Percentiles rank a stretch among this genome's conserved stretches.
phyloP scores from a whole-genome alignment of 345 rosid genomes.

The Eucalyptus sideroxylon region DNA sequence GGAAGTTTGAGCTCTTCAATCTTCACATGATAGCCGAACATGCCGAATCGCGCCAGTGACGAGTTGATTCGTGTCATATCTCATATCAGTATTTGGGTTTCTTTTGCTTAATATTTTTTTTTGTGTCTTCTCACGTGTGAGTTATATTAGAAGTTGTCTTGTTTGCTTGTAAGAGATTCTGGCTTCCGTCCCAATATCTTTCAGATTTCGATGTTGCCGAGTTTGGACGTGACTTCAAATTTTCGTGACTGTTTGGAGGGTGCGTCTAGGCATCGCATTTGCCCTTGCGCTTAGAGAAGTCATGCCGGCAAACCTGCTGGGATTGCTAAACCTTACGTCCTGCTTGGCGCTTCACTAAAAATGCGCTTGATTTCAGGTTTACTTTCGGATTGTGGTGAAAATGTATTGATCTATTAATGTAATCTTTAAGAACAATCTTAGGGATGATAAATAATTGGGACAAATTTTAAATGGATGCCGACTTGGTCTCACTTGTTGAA shows the following conservation, averaged over 20 bases:
- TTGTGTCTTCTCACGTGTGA: no score
- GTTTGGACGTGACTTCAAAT: no score
- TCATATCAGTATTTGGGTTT: neutral
- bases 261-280: no score
- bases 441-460: neutral
- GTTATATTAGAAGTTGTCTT: no score
- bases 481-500: no score
- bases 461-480: no score
- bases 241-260: no score
- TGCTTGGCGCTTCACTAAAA: neutral
- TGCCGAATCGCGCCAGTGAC: neutral
- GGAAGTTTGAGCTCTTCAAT: neutral
- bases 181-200: no score
- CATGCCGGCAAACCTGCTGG: neutral
- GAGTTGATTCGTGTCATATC: neutral
- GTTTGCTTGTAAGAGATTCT: no score
- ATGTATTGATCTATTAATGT: neutral
- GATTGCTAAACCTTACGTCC: neutral
- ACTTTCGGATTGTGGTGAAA: neutral
- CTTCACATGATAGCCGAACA: neutral
- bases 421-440: neutral
- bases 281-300: neutral
- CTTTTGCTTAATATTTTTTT: no score
- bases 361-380: neutral
- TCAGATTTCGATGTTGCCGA: no score